These are phyloP conservation scores for Penicillium sp. DNA, from an alignment of 2,329 filamentous ascomycete species.

Conservation along the genomic window DNA sequence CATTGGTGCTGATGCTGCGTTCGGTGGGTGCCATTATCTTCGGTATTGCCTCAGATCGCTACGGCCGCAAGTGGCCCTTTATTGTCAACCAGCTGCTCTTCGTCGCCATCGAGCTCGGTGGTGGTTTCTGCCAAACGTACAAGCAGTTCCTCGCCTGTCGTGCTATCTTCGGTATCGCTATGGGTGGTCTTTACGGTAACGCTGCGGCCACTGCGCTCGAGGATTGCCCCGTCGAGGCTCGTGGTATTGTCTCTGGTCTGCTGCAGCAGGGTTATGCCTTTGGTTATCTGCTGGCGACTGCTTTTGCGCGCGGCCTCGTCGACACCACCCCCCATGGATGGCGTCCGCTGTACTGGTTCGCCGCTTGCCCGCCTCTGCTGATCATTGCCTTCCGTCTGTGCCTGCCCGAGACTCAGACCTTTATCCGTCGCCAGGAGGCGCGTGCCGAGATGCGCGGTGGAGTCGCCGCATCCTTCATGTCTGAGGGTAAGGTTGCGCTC, in stretches of 20 bases:
- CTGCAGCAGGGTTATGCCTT: constrained; percentile 67
- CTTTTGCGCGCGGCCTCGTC: constrained; percentile 53
- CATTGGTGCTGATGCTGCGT: constrained; percentile 62
- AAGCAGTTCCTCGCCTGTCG: constrained; percentile 61
- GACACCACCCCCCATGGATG: constrained; percentile 77
- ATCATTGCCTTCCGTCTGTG: constrained; percentile 78
- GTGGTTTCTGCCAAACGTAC: constrained; percentile 62
- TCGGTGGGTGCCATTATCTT: constrained; percentile 62
- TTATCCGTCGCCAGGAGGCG: constrained; percentile 64
- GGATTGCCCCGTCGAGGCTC: constrained; percentile 60
- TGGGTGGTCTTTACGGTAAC: constrained; percentile 66
- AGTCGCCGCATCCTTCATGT: constrained; percentile 68
- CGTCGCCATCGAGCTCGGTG: constrained; percentile 62
- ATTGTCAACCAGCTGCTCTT: constrained; percentile 64
- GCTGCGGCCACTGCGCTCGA: constrained; percentile 64
- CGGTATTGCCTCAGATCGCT: constrained; percentile 55
- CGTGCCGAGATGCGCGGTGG: constrained; percentile 60
- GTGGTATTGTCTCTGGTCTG: constrained; percentile 63
- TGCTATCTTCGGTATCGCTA: constrained; percentile 64
- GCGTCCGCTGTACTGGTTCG: constrained; percentile 89
- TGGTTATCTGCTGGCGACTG: constrained; percentile 63
- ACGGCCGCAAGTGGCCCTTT: constrained; percentile 62
- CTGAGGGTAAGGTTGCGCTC: constrained; percentile 76
- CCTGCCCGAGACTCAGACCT: constrained; percentile 77
- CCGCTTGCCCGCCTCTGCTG: constrained; percentile 74